Percentiles rank a stretch among this genome's conserved stretches.
These are phyloP conservation scores for Cladosporium sp. DNA, from an alignment of 2,329 filamentous ascomycete species.

Conservation along the genomic window DNA sequence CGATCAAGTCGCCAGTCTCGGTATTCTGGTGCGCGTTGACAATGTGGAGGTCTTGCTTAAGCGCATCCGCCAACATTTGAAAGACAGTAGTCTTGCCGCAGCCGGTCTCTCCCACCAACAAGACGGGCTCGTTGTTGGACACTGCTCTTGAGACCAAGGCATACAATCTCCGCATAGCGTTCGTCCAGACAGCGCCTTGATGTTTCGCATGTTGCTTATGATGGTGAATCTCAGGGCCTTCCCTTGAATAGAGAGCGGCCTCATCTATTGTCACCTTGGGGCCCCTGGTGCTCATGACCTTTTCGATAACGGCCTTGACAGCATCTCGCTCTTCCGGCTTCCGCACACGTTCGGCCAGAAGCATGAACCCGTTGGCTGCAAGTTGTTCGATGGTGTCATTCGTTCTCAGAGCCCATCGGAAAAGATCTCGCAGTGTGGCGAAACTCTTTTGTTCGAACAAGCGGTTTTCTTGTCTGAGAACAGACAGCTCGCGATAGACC, in stretches of 20 bases:
- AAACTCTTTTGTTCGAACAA: slow-evolving; percentile 98
- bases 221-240: slow-evolving; percentile 33
- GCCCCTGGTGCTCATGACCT: slow-evolving; percentile 64
- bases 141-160: slow-evolving; percentile 84
- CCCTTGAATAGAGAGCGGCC: slow-evolving; percentile 62
- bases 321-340: slow-evolving; percentile 79
- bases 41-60: slow-evolving; percentile 72
- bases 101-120: slow-evolving; percentile 93
- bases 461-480: slow-evolving; percentile 81
- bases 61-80: slow-evolving; percentile 81
- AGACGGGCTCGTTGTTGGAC: slow-evolving; percentile 84
- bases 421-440: slow-evolving; percentile 90
- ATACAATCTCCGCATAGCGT: slow-evolving; percentile 87
- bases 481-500: slow-evolving; percentile 89
- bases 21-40: slow-evolving; percentile 98
- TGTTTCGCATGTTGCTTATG: slow-evolving; percentile 40
- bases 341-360: slow-evolving; percentile 91
- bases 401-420: slow-evolving; percentile 84
- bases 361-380: slow-evolving; percentile 90
- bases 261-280: slow-evolving; percentile 70
- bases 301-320: slow-evolving; percentile 85
- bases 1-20: slow-evolving; percentile 95
- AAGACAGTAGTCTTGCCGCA: slow-evolving; percentile 98
- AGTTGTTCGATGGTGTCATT: slow-evolving; percentile 85
- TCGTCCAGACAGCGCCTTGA: slow-evolving; percentile 84